Evolutionary conservation across 2,329 filamentous ascomycete genomes (phyloP), one percentile per base, ranked within the genome.

Genomic region (Magnaporthiopsis rhizophila): DNA sequence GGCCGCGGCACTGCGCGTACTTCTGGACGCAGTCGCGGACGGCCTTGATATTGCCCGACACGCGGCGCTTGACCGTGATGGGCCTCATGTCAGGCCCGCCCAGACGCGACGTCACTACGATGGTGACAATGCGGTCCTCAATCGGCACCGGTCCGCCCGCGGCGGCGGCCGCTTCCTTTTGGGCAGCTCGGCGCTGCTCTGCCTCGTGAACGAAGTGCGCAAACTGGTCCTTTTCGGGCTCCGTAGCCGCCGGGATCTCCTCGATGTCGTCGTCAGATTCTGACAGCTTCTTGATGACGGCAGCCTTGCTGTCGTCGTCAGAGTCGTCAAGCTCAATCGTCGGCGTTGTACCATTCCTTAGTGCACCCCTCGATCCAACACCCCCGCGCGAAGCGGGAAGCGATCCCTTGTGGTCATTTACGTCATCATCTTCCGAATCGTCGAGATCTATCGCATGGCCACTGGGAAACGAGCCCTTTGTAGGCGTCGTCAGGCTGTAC

Each of bases 1-100:
- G 72, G 2, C 78, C 74, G 1, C 78, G 74, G 60, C 86, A 82
- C 1, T 73, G 74, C 71, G 93, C 88, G 64, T 81, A 81, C 15
- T 79, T 76, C 69, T 89, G 85, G 90, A 92, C 97, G 15, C 84
- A 85, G 53, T 85, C 73, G 58, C 88, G 84, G 7, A 93, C 85
- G 64, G 89, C 79, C 66, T 84, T 83, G 7, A 97, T 78, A 2
- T 83, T 80, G 71, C 91, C 89, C 45, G 84, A 85, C 66, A 91
- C 80, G 69, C 85, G 86, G 56, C 90, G 85, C 62, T 83, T 86
- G 62, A 90, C 82, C 53, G 91, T 78, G 36, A 92, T 61, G 0
- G 69, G 68, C 5, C 65, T 64, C 38, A 67, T 62, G 1, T 62
- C 56, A 0, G 59, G 36, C n/a, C 66, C 62, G 59, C 81, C 79